Evolutionary conservation across 2,329 filamentous ascomycete genomes (phyloP).

Genomic region (Dothistroma pini): DNA sequence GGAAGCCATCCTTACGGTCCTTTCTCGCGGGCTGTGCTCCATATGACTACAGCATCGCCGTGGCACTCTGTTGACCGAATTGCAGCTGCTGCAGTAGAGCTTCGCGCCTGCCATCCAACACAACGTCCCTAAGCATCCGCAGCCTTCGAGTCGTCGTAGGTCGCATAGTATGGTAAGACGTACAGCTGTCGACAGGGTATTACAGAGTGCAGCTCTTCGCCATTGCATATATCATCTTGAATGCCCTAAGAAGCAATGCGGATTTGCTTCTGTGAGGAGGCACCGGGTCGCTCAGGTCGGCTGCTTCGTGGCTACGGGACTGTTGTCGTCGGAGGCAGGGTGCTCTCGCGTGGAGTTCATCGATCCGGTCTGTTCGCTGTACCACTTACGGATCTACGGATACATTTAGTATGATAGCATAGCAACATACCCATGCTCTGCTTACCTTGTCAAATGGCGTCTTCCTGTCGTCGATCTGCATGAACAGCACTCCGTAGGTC

Average conservation of each 20-base stretch:
- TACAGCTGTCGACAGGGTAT: too few relatives aligned
- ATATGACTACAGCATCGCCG: too few relatives aligned
- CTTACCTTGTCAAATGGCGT: slow-evolving; percentile 53
- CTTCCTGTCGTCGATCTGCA: slow-evolving; percentile 47
- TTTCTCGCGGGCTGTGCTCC: too few relatives aligned
- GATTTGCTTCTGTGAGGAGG: neutral
- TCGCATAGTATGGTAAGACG: too few relatives aligned
- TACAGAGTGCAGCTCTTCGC: too few relatives aligned
- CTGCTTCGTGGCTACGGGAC: slow-evolving; percentile 13
- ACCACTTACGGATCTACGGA: slow-evolving; percentile 16
- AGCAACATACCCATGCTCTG: neutral
- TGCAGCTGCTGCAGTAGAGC: too few relatives aligned
- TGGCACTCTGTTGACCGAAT: too few relatives aligned
- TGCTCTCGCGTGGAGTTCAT: neutral
- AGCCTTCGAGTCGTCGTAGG: too few relatives aligned
- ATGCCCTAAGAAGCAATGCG: neutral
- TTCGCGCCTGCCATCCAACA: too few relatives aligned
- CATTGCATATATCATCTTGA: too few relatives aligned
- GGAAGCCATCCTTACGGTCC: too few relatives aligned
- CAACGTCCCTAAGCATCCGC: too few relatives aligned
- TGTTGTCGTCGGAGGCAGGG: slow-evolving; percentile 12
- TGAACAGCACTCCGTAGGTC: slow-evolving; percentile 58
- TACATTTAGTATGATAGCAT: slow-evolving; percentile 2
- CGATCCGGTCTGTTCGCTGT: slow-evolving; percentile 13
- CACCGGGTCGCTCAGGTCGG: slow-evolving; percentile 6